Conservation (phyloP, 805 yeast species). For the Schwanniomyces pseudopolymorphus region DNA sequence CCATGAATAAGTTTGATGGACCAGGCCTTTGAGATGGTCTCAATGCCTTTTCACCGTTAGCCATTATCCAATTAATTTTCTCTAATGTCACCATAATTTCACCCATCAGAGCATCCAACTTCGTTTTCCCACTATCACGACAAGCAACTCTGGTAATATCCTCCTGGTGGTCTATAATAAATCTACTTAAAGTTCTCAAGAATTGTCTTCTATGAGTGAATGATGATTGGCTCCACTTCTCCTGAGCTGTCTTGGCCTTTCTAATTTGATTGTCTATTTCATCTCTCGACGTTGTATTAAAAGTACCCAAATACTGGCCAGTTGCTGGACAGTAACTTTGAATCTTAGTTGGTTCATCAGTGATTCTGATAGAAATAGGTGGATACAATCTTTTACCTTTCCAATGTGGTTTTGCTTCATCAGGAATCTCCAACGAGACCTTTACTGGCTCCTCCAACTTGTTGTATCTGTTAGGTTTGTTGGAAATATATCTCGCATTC, state of each 20-base stretch:
- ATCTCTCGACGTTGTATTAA: slow-evolving; percentile 57
- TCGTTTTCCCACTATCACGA: slow-evolving; percentile 94
- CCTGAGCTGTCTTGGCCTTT: slow-evolving; percentile 56
- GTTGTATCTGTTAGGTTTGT: slow-evolving; percentile 39
- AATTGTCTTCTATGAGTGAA: slow-evolving; percentile 69
- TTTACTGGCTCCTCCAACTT: slow-evolving; percentile 45
- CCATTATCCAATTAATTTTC: slow-evolving; percentile 84
- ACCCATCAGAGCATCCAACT: slow-evolving; percentile 95
- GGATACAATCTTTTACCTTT: slow-evolving; percentile 79
- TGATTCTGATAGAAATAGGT: slow-evolving; percentile 52
- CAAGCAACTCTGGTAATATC: slow-evolving; percentile 90
- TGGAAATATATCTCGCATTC: slow-evolving; percentile 36
- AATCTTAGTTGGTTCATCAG: slow-evolving; percentile 64
- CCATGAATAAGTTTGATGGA: slow-evolving; percentile 80
- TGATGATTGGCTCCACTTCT: slow-evolving; percentile 48
- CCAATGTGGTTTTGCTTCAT: slow-evolving; percentile 86
- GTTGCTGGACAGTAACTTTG: slow-evolving; percentile 96
- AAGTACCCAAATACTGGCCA: slow-evolving; percentile 80
- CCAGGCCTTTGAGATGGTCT: slow-evolving; percentile 79
- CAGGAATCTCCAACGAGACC: slow-evolving; percentile 61
- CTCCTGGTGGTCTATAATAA: slow-evolving; percentile 77
- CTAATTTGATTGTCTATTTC: slow-evolving; percentile 70
- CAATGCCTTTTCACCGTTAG: slow-evolving; percentile 75
- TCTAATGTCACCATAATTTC: slow-evolving; percentile 94
- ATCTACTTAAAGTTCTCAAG: slow-evolving; percentile 67